These are phyloP conservation scores for Fusarium heterosporum DNA, from an alignment of 2,329 filamentous ascomycete genomes.

Conservation along the genomic window DNA sequence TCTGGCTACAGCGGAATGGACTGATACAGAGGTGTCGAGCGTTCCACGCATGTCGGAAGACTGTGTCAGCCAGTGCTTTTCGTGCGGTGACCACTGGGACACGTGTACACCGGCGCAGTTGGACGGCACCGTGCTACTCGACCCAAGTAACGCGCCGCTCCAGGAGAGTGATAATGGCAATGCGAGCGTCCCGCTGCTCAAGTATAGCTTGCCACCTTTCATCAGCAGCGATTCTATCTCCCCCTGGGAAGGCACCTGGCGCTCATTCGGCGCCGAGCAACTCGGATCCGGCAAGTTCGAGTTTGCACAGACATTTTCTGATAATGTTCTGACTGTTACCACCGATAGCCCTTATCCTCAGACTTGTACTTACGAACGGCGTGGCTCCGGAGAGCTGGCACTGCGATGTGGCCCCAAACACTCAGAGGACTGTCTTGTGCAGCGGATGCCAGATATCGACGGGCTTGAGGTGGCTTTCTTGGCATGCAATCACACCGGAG, in stretches of 20 bases:
- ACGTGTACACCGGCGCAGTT: background rate
- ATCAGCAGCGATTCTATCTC: background rate
- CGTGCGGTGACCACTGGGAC: background rate
- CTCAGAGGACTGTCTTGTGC: background rate
- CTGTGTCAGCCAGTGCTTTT: conserved; percentile 1
- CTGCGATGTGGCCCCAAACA: background rate
- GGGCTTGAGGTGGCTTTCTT: background rate
- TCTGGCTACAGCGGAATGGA: background rate
- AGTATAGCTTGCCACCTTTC: background rate
- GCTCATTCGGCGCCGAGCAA: conserved; percentile 8
- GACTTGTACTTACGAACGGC: background rate
- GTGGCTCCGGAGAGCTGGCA: background rate
- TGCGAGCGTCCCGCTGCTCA: background rate
- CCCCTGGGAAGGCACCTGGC: conserved; percentile 4
- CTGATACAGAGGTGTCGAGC: background rate
- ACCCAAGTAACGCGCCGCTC: background rate
- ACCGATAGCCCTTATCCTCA: conserved; percentile 5
- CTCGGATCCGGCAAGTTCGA: conserved; percentile 6
- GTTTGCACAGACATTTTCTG: conserved; percentile 1
- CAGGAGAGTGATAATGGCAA: background rate
- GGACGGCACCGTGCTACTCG: background rate
- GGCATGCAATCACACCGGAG: conserved; percentile 1
- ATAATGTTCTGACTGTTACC: background rate
- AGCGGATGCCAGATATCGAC: background rate
- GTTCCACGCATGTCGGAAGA: background rate